Base-by-base conservation (phyloP, 2,329 filamentous ascomycete genomes). In the Nannizziopsis barbatae region DNA sequence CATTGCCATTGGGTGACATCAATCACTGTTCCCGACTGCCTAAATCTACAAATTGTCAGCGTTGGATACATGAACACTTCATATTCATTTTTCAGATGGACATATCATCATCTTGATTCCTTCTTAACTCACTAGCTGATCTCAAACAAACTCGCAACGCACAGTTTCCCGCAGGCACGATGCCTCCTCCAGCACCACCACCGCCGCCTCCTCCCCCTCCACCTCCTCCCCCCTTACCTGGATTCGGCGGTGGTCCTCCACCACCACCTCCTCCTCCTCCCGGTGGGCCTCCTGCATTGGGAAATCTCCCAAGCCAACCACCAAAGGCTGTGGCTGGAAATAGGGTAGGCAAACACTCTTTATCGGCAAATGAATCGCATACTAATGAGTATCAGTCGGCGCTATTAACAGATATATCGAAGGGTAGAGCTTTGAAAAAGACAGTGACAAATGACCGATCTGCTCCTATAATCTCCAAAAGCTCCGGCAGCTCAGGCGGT, bases 371-470 rank as follows among this genome's bases (percentile, higher is more conserved):
- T 15, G 37, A 47, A 32, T 15, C 17, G 38, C 30, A 42, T 7
- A 17, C 45, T 47, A 36, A 47, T 17, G 3, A 5, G 14, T 39
- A 18, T 39, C 58, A 96, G 90, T 83, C 83, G 58, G 89, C 90
- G 47, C 75, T 98, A 32, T 77, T 96, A 39, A 76, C 80, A 60
- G 90, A 96, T 66, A 98, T 98, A 58, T 72, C 74, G 56, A 94
- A 93, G 66, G 92, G 90, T 55, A 75, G 71, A 56, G 71, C 73
- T 52, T 74, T 96, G 51, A 95, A 84, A 68, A 95, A 95, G 67
- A 75, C 86, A 30, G 82, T 87, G 49, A 86, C 89, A 57, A 95
- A 96, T 68, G 90, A 96, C 66, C 82, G 90, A 65, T 95, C 89
- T 17, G 86, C 86, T 6, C 90, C 90, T 0, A 59, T 76, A 44